phyloP scores from a whole-genome alignment of 352 stramenopile species.

The Globisporangium spinosum region DNA sequence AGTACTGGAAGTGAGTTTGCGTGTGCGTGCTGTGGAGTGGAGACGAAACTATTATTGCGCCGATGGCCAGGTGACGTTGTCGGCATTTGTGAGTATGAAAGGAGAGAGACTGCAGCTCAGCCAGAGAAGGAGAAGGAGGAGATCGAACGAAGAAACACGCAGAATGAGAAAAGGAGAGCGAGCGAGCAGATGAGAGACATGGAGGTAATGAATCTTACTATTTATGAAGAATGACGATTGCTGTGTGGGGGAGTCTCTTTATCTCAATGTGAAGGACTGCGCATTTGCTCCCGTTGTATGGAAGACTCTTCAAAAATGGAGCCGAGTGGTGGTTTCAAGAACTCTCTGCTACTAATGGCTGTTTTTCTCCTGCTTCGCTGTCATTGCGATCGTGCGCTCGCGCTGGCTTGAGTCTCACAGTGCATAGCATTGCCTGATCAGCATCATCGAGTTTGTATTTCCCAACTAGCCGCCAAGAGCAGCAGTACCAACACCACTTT shows the following conservation, averaged over 20 bases:
- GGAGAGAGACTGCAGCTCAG: neutral
- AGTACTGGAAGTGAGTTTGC: neutral
- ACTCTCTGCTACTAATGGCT: neutral
- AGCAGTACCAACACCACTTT: neutral
- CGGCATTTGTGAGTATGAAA: neutral
- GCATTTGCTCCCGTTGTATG: neutral
- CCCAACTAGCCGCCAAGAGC: neutral
- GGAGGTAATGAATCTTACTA: slow-evolving; percentile 12
- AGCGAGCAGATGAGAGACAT: neutral
- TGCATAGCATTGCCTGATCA: neutral
- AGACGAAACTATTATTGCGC: neutral
- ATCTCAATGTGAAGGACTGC: neutral
- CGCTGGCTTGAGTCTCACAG: neutral
- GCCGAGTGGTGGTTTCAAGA: slow-evolving; percentile 1
- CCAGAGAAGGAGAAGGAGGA: neutral
- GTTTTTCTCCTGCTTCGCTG: neutral
- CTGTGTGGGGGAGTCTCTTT: neutral
- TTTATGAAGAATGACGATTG: slow-evolving; percentile 1
- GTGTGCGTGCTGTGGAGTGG: neutral
- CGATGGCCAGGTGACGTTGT: neutral
- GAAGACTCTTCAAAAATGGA: neutral
- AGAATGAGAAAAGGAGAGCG: neutral
- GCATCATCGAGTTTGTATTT: neutral
- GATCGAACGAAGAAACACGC: neutral
- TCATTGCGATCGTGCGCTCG: neutral